These are phyloP conservation scores for Amesomyces nigricolor DNA, from an alignment of 2,329 filamentous ascomycete genomes.

Conservation along the genomic window DNA sequence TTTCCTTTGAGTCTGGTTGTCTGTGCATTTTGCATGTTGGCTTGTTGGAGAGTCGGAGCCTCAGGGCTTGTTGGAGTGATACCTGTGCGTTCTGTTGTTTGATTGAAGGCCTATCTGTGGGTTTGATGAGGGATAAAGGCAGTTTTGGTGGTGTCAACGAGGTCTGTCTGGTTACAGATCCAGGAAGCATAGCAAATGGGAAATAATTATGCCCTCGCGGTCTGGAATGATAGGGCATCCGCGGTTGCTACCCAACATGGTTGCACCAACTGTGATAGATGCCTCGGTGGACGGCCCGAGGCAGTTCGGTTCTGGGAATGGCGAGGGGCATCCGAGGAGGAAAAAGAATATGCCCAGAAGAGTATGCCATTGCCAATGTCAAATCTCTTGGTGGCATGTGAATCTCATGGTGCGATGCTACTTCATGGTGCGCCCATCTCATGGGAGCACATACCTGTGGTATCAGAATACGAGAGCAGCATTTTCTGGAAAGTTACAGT, in stretches of 20 bases:
- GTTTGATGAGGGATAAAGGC: not conserved
- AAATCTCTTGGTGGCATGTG: too few species aligned
- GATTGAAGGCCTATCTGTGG: not conserved
- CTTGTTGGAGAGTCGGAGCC: too few species aligned
- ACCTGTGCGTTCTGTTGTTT: too few species aligned
- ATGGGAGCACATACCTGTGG: not conserved
- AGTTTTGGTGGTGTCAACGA: not conserved
- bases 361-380: too few species aligned
- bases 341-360: too few species aligned
- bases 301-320: too few species aligned
- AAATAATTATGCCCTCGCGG: not conserved
- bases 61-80: too few species aligned
- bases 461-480: too few species aligned
- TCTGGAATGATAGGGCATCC: not conserved
- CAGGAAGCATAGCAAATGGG: slow-evolving; percentile 1
- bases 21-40: too few species aligned
- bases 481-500: not conserved
- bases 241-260: not conserved
- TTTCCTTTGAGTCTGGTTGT: not conserved
- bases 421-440: not conserved
- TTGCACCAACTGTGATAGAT: not conserved
- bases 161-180: slow-evolving; percentile 1
- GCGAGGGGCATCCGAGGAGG: too few species aligned
- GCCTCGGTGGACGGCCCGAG: too few species aligned
- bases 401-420: not conserved